Evolutionary conservation across 495 filamentous ascomycete species (phyloP), one percentile per base, ranked within the genome.

Genomic region (Neurospora sp.): DNA sequence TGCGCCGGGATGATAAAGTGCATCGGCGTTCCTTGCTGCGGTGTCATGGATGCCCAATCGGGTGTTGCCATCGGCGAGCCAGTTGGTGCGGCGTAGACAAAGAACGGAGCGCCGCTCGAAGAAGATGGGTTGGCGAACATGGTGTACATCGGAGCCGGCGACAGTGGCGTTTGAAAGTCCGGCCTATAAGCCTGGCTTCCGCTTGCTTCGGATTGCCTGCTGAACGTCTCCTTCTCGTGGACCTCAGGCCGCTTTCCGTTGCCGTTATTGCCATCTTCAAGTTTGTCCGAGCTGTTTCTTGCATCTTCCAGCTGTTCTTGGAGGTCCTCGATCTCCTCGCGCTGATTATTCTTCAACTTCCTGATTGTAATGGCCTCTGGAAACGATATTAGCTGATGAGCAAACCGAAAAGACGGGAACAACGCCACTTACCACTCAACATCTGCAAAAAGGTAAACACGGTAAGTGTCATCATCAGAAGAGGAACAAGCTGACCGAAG

Each of bases 401-500:
- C 54, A 66, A 18, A 35, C 14, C 12, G 14, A 66, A 62, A 35
- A 12, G 12, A 37, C 27, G 6, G 27, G 9, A 6, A 35, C 54
- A 18, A 66, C 12, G 23, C 54, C 54, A 71, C 78, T 71, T 72
- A 81, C 80, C 80, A 37, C 77, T 80, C 70, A 82, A 39, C 20
- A 77, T 75, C 66, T 82, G 80, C 70, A 76, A 46, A 39, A 81
- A 78, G 62, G 74, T 76, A 40, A 82, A 82, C 11, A 82, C 39
- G 70, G 78, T 81, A 72, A 82, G 69, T 27, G 72, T 72, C 12
- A 76, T 78, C 35, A 79, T 72, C 3, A 82, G 69, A 39, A 82
- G 76, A 31, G 81, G 81, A 23, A 82, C 79, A 37, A 82, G 78
- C 73, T 82, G 81, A 16, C 81, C 80, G 14, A 82, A 82, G n/a